These are phyloP conservation scores for Fraxinus baroniana DNA, from an alignment of 305 asterid species.

Conservation along the genomic window DNA sequence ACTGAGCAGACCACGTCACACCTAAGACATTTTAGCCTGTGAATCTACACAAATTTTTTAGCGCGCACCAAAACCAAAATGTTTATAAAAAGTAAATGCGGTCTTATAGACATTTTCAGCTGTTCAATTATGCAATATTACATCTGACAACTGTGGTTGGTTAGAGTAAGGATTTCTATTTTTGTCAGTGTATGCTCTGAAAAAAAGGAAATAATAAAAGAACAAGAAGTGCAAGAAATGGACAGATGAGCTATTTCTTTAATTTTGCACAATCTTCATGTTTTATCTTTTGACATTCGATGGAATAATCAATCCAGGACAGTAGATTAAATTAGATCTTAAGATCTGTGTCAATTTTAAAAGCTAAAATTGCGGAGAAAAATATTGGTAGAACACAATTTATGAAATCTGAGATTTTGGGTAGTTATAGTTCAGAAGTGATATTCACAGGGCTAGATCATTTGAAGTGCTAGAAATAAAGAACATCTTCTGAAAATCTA, in stretches of 20 bases:
- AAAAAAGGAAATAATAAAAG: neutral
- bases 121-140: neutral
- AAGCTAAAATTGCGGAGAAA: neutral
- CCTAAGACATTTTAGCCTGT: neutral
- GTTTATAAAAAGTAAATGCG: neutral
- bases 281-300: conserved; percentile 2
- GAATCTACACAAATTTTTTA: neutral
- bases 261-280: neutral
- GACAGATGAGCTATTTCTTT: neutral
- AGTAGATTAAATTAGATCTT: neutral
- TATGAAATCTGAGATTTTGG: neutral
- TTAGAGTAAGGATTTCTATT: neutral
- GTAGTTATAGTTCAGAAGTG: neutral
- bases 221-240: neutral
- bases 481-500: conserved; percentile 10
- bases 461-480: neutral
- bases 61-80: neutral
- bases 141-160: neutral
- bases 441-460: neutral
- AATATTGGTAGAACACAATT: neutral
- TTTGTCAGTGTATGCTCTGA: neutral
- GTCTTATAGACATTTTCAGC: neutral
- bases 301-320: conserved; percentile 2
- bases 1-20: neutral
- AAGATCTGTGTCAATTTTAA: conserved; percentile 7